Evolutionary conservation across 306 rosid genomes (phyloP).

Genomic region (Datisca glomerata): DNA sequence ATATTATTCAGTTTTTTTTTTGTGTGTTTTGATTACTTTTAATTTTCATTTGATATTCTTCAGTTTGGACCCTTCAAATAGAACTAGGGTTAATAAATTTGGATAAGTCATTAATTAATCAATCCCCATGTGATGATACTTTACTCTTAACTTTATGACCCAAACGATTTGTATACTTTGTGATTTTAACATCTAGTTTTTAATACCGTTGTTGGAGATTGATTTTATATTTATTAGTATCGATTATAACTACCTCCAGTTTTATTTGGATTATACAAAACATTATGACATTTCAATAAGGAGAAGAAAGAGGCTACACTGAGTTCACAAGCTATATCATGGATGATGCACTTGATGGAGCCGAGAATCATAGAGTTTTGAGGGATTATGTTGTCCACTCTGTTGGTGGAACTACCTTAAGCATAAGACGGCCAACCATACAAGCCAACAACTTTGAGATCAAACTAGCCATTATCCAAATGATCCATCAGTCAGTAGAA

Average conservation of each 20-base stretch:
- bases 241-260: not conserved
- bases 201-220: not conserved
- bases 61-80: too few relatives aligned
- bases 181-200: not conserved
- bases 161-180: not conserved
- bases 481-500: not conserved
- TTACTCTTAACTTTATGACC: too few relatives aligned
- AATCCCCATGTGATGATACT: not conserved
- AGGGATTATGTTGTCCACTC: not conserved
- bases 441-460: not conserved
- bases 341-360: too few relatives aligned
- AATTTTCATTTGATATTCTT: too few relatives aligned
- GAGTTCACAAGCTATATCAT: too few relatives aligned
- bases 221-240: too few relatives aligned
- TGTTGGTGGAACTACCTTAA: not conserved
- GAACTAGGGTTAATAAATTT: too few relatives aligned
- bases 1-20: too few relatives aligned
- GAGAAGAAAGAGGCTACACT: too few relatives aligned
- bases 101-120: too few relatives aligned
- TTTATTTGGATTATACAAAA: not conserved
- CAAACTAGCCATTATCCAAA: not conserved
- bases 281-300: too few relatives aligned
- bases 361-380: not conserved
- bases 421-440: not conserved
- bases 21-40: too few relatives aligned